phyloP scores from a whole-genome alignment of 768 basidiomycete species.

The Strobilomyces confusus region DNA sequence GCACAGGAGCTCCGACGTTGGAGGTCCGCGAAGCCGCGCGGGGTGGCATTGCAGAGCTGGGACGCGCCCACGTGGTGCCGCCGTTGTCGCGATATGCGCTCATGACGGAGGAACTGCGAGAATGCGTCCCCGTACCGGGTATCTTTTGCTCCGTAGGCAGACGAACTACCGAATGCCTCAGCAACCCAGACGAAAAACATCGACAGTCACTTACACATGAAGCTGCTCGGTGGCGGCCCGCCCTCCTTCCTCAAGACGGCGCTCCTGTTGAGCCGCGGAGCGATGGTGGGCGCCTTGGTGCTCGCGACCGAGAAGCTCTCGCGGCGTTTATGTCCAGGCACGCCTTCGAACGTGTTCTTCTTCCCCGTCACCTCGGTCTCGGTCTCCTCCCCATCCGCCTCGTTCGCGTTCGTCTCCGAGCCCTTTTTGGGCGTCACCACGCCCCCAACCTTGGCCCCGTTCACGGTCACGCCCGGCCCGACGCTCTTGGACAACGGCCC shows the following conservation, averaged over 20 bases:
- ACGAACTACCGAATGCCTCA: conserved; percentile 40
- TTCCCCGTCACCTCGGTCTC: conserved; percentile 18
- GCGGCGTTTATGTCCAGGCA: conserved; percentile 80
- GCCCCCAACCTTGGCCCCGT: conserved; percentile 3
- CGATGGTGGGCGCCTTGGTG: conserved; percentile 39
- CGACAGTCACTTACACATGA: conserved; percentile 55
- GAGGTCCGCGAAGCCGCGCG: conserved; percentile 44
- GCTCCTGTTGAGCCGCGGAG: conserved; percentile 43
- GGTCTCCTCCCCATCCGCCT: conserved; percentile 28
- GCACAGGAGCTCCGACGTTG: conserved; percentile 9
- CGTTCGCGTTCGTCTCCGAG: conserved; percentile 19
- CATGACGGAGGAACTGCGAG: conserved; percentile 42
- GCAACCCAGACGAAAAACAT: neutral
- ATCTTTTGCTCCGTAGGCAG: conserved; percentile 38
- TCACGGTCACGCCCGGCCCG: neutral
- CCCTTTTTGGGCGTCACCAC: conserved; percentile 10
- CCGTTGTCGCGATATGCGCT: conserved; percentile 25
- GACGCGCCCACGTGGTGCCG: conserved; percentile 12
- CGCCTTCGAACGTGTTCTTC: conserved; percentile 64
- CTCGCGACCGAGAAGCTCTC: conserved; percentile 70
- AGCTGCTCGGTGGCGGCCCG: conserved; percentile 58
- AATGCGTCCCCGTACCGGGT: conserved; percentile 34
- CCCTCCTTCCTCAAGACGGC: conserved; percentile 44
- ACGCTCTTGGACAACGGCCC: conserved; percentile 10
- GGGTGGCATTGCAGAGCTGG: conserved; percentile 24